These are phyloP conservation scores for Naganishia vishniacii DNA, from an alignment of 768 basidiomycete species.

Conservation along the genomic window DNA sequence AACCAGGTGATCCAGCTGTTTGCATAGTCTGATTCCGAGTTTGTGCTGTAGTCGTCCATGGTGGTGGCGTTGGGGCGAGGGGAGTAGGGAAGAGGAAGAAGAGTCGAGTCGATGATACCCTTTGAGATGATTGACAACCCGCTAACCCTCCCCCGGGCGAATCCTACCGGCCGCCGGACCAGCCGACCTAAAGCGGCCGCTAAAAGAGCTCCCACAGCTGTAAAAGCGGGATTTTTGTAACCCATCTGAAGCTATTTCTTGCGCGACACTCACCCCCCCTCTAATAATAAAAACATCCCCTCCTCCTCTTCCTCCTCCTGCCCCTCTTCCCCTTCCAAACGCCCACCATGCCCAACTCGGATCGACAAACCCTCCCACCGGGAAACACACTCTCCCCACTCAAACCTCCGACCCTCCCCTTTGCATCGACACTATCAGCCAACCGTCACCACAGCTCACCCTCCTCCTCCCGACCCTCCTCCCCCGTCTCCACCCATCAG, in stretches of 20 bases:
- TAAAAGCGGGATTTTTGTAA: too few relatives aligned
- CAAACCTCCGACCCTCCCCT: conserved; percentile 10
- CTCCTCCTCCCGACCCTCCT: background rate
- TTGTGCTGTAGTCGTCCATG: conserved; percentile 54
- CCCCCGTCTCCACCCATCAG: background rate
- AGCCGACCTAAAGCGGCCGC: too few relatives aligned
- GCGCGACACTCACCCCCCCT: too few relatives aligned
- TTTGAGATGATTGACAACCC: too few relatives aligned
- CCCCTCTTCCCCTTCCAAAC: background rate
- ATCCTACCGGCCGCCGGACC: too few relatives aligned
- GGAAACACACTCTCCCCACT: background rate
- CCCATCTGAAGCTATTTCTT: too few relatives aligned
- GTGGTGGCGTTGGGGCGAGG: background rate
- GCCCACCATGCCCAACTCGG: background rate
- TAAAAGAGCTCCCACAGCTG: too few relatives aligned
- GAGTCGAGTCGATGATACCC: too few relatives aligned
- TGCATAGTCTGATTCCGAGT: conserved; percentile 92
- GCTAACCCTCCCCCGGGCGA: too few relatives aligned
- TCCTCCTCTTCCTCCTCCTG: background rate
- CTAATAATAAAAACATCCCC: too few relatives aligned
- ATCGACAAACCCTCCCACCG: too few relatives aligned
- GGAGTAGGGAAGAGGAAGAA: background rate
- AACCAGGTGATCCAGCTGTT: conserved; percentile 98
- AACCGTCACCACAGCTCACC: background rate
- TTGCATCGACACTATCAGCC: background rate